Evolutionary conservation across 2,329 filamentous ascomycete species (phyloP).

Genomic region (Pestalotiopsis sp.): DNA sequence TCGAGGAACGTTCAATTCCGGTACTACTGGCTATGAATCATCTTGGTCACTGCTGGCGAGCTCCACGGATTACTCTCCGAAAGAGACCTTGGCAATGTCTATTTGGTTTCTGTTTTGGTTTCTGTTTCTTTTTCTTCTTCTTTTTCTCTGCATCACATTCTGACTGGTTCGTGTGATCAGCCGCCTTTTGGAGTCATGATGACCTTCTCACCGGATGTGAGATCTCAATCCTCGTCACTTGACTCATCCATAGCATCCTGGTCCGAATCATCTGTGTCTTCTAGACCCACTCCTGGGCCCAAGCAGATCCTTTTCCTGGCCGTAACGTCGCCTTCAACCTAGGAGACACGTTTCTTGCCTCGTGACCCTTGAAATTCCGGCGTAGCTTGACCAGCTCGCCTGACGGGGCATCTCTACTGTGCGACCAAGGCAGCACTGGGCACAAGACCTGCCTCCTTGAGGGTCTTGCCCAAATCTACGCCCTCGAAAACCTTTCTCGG

Average conservation of each 20-base stretch:
- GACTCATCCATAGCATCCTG: too few relatives aligned
- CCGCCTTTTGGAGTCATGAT: too few relatives aligned
- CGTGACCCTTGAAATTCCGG: neutral
- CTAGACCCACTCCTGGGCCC: neutral
- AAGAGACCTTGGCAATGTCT: too few relatives aligned
- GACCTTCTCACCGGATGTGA: too few relatives aligned
- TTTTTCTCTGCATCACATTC: neutral
- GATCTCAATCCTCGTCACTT: too few relatives aligned
- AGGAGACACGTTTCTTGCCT: neutral
- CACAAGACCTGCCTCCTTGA: constrained; percentile 89
- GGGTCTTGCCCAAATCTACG: constrained; percentile 81
- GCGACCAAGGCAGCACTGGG: constrained; percentile 91
- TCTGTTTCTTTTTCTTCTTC: too few relatives aligned
- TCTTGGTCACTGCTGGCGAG: too few relatives aligned
- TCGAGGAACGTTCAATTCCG: too few relatives aligned
- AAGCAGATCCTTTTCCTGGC: neutral
- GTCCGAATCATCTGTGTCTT: neutral
- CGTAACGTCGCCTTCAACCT: neutral
- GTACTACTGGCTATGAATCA: too few relatives aligned
- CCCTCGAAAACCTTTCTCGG: constrained; percentile 80
- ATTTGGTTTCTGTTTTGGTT: too few relatives aligned
- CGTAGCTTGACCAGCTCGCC: neutral
- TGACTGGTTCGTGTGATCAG: neutral
- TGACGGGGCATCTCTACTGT: constrained; percentile 39
- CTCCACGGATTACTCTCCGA: too few relatives aligned